Evolutionary conservation across 148 eudicot species (phyloP).

Genomic region (Chenopodium suecicum): DNA sequence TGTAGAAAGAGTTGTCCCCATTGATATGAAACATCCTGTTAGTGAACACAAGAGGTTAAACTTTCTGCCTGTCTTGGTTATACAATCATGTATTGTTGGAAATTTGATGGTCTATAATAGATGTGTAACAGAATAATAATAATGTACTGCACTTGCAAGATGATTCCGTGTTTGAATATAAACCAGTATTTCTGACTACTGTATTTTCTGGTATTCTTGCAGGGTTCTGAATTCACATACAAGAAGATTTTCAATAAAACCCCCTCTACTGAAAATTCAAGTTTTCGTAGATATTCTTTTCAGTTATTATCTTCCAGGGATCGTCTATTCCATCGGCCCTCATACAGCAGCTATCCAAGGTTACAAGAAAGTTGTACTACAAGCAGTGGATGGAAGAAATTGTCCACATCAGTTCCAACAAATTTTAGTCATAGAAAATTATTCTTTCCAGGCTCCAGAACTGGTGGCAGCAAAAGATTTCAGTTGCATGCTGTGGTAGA

Average conservation of each 20-base stretch:
- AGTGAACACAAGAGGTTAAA: background rate
- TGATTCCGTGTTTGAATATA: background rate
- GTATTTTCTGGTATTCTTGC: slow-evolving; percentile 30
- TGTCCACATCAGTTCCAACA: slow-evolving; percentile 30
- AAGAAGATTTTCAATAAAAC: slow-evolving; percentile 32
- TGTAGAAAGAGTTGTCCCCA: background rate
- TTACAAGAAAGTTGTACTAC: slow-evolving; percentile 26
- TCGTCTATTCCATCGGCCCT: slow-evolving; percentile 26
- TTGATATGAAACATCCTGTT: background rate
- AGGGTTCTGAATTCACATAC: slow-evolving; percentile 47
- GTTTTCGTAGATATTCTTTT: slow-evolving; percentile 31
- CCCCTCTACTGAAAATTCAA: slow-evolving; percentile 22
- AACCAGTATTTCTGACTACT: background rate
- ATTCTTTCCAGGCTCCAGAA: slow-evolving; percentile 29
- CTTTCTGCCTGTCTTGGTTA: background rate
- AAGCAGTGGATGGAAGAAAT: slow-evolving; percentile 25
- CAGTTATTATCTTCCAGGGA: slow-evolving; percentile 28
- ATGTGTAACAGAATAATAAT: background rate
- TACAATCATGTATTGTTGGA: background rate
- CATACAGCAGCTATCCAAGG: slow-evolving; percentile 31
- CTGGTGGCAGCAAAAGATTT: slow-evolving; percentile 31
- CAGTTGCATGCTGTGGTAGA: slow-evolving; percentile 56
- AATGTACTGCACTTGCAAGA: background rate
- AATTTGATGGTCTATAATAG: background rate
- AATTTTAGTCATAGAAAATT: slow-evolving; percentile 35